These are phyloP conservation scores for Sarcodon aspratus DNA, from an alignment of 768 basidiomycete genomes.

Conservation along the genomic window DNA sequence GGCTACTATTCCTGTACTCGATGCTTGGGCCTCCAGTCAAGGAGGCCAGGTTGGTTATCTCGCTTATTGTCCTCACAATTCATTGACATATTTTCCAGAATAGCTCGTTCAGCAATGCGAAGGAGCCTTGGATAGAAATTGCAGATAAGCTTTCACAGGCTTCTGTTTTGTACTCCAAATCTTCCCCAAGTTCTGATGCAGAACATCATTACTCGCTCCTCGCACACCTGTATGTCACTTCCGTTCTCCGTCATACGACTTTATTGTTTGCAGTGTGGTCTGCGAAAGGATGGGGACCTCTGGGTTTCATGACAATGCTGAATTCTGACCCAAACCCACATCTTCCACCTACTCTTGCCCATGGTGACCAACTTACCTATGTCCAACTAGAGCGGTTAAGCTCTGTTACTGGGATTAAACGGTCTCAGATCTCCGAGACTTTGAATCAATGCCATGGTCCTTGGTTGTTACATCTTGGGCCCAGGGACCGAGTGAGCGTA, in stretches of 20 bases:
- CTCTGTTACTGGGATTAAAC: conserved; percentile 55
- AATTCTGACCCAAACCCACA: conserved; percentile 49
- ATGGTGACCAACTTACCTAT: conserved; percentile 28
- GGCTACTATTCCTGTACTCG: conserved; percentile 67
- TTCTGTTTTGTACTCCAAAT: conserved; percentile 45
- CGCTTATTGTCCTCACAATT: conserved; percentile 6
- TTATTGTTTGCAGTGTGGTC: conserved; percentile 75
- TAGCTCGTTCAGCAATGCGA: conserved; percentile 35
- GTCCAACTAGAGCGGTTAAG: conserved; percentile 55
- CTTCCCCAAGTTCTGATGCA: conserved; percentile 29
- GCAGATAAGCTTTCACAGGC: conserved; percentile 66
- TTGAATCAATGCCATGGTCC: conserved; percentile 77
- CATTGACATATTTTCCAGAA: conserved; percentile 28
- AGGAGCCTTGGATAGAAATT: conserved; percentile 69
- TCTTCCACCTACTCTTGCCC: conserved; percentile 46
- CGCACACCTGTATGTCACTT: conserved; percentile 56
- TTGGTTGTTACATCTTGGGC: conserved; percentile 73
- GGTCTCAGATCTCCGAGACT: conserved; percentile 51
- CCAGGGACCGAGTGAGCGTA: conserved; percentile 61
- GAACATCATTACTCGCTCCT: conserved; percentile 51
- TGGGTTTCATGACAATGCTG: conserved; percentile 67
- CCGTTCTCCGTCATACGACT: conserved; percentile 59
- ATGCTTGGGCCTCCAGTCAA: conserved; percentile 73
- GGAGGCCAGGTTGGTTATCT: conserved; percentile 42
- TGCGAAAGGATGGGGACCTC: conserved; percentile 78